Evolutionary conservation across 495 filamentous ascomycete species (phyloP).

Genomic region (Lophiostoma macrostomum): DNA sequence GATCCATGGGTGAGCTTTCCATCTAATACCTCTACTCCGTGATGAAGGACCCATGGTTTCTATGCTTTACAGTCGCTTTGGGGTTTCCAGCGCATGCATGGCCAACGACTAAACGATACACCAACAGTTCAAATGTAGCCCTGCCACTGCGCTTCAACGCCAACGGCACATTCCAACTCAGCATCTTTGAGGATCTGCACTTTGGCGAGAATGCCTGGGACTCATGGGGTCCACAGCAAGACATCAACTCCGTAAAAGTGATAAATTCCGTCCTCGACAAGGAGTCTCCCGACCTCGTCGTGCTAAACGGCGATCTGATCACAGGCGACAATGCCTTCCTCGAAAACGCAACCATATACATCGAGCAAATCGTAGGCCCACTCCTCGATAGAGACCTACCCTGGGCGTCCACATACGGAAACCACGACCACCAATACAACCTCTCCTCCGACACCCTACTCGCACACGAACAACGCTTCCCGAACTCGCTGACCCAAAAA

Average conservation of each 20-base stretch:
- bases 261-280: constrained; percentile 59
- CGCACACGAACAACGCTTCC: constrained; percentile 50
- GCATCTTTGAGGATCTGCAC: constrained; percentile 66
- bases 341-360: constrained; percentile 59
- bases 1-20: too few species aligned
- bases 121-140: too few species aligned
- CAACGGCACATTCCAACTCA: constrained; percentile 41
- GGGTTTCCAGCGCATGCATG: too few species aligned
- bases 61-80: too few species aligned
- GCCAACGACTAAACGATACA: too few species aligned
- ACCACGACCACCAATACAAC: constrained; percentile 66
- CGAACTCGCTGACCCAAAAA: constrained; percentile 51
- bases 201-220: constrained; percentile 70
- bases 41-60: too few species aligned
- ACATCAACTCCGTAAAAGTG: constrained; percentile 56
- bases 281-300: constrained; percentile 58
- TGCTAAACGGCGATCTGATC: constrained; percentile 73
- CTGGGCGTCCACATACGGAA: constrained; percentile 73
- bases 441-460: constrained; percentile 55
- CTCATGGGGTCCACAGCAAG: too few species aligned
- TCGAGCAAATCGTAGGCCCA: constrained; percentile 61
- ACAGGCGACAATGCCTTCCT: constrained; percentile 63
- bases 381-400: constrained; percentile 50
- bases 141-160: constrained; percentile 12
- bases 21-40: too few species aligned